These are phyloP conservation scores for Erucastrum elatum DNA, from an alignment of 345 rosid species.

Conservation along the genomic window DNA sequence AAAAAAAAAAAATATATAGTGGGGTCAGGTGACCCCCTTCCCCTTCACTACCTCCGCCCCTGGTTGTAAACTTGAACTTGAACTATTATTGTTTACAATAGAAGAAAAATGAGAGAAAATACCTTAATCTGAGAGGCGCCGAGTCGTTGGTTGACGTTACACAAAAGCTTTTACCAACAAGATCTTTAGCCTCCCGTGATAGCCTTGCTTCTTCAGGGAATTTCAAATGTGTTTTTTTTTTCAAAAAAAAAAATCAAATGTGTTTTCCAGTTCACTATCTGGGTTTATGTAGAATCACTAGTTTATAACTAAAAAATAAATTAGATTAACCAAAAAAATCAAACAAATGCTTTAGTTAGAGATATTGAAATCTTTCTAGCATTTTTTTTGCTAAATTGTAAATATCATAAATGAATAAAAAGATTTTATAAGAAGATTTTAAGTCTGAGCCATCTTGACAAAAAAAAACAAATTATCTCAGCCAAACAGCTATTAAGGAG, in stretches of 20 bases:
- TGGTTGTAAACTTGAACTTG: neutral
- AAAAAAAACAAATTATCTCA: too few relatives aligned
- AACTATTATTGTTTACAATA: neutral
- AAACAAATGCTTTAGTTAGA: neutral
- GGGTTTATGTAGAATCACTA: slow-evolving; percentile 6
- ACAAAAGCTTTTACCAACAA: slow-evolving; percentile 73
- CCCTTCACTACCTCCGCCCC: too few relatives aligned
- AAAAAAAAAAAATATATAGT: too few relatives aligned
- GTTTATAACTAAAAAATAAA: neutral
- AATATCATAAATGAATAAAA: too few relatives aligned
- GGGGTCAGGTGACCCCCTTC: too few relatives aligned
- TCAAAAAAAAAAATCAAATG: too few relatives aligned
- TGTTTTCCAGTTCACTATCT: slow-evolving; percentile 95
- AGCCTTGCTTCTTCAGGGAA: slow-evolving; percentile 90
- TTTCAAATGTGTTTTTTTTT: too few relatives aligned
- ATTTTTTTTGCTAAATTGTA: too few relatives aligned
- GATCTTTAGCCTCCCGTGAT: slow-evolving; percentile 72
- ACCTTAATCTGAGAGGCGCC: slow-evolving; percentile 94
- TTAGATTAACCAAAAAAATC: neutral
- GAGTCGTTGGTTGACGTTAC: slow-evolving; percentile 77
- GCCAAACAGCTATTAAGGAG: too few relatives aligned
- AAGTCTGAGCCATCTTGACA: too few relatives aligned
- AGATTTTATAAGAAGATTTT: too few relatives aligned
- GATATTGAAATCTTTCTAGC: too few relatives aligned
- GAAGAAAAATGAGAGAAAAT: neutral